These are phyloP conservation scores for Nymphaea thermarum DNA, from an alignment of 164 flowering plant species.

Conservation along the genomic window DNA sequence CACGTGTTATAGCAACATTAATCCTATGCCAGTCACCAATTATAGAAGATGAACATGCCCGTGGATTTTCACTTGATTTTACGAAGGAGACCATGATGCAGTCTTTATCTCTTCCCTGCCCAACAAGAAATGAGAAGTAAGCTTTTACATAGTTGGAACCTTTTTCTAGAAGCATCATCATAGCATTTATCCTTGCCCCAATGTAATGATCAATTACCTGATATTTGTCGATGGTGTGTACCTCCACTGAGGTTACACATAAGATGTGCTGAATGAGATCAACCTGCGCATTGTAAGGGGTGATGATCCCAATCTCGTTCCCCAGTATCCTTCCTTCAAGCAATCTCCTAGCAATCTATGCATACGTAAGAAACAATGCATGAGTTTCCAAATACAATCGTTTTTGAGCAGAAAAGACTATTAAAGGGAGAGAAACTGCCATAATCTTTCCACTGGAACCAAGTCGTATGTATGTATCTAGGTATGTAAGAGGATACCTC, in stretches of 20 bases:
- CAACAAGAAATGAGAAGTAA: not conserved
- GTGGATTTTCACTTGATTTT: constrained; percentile 56
- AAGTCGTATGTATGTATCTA: too few species aligned
- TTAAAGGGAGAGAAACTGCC: not conserved
- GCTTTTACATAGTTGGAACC: not conserved
- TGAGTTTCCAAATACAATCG: not conserved
- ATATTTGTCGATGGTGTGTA: constrained; percentile 94
- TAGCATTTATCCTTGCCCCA: not conserved
- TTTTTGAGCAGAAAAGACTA: not conserved
- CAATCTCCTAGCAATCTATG: constrained; percentile 43
- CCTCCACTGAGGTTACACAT: constrained; percentile 53
- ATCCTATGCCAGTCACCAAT: constrained; percentile 99
- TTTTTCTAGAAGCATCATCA: too few species aligned
- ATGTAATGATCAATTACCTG: constrained; percentile 38
- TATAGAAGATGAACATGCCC: constrained; percentile 48
- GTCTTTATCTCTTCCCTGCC: constrained; percentile 95
- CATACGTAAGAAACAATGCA: not conserved
- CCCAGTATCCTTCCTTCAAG: constrained; percentile 40
- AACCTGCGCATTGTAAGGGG: constrained; percentile 91
- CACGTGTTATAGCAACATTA: constrained; percentile 93
- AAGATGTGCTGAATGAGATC: constrained; percentile 41
- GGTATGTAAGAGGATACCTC: too few species aligned
- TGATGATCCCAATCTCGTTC: constrained; percentile 79
- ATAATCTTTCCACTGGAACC: too few species aligned
- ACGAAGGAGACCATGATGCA: constrained; percentile 89